Evolutionary conservation across 805 yeast species (phyloP).

Genomic region (Grigorovia transvaalensis): DNA sequence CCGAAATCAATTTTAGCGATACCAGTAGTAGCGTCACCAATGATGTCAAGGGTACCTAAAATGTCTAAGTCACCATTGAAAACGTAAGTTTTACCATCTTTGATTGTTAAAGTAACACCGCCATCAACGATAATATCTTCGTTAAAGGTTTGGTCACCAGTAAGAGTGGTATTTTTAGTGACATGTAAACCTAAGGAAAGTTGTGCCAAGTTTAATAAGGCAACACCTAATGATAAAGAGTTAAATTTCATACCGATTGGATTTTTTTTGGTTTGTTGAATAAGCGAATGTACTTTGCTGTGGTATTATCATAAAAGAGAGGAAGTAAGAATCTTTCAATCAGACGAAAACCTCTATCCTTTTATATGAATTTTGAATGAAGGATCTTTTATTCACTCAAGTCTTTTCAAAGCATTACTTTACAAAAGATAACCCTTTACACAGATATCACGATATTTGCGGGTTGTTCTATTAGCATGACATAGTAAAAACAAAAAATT

Average conservation of each 20-base stretch:
- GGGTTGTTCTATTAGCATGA: too few species aligned
- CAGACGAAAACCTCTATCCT: too few species aligned
- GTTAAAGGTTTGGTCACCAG: constrained; percentile 1
- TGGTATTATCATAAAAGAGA: too few species aligned
- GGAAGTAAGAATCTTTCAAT: too few species aligned
- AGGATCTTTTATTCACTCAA: too few species aligned
- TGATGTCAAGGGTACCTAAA: not conserved
- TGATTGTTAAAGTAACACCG: not conserved
- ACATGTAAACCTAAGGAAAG: not conserved
- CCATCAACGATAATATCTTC: not conserved
- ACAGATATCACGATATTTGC: too few species aligned
- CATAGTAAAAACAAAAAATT: too few species aligned
- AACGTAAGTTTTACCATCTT: not conserved
- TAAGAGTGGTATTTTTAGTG: not conserved
- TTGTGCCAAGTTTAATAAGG: not conserved
- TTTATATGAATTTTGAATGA: too few species aligned
- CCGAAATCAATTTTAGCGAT: not conserved
- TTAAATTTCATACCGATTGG: not conserved
- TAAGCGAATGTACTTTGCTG: too few species aligned
- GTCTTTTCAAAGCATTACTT: too few species aligned
- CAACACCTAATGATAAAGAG: not conserved
- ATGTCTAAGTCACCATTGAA: not conserved
- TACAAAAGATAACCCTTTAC: too few species aligned
- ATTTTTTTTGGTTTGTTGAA: not conserved
- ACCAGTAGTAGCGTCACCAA: not conserved